phyloP scores from a whole-genome alignment of 2,329 filamentous ascomycete genomes.

The Thermoascus crustaceus region DNA sequence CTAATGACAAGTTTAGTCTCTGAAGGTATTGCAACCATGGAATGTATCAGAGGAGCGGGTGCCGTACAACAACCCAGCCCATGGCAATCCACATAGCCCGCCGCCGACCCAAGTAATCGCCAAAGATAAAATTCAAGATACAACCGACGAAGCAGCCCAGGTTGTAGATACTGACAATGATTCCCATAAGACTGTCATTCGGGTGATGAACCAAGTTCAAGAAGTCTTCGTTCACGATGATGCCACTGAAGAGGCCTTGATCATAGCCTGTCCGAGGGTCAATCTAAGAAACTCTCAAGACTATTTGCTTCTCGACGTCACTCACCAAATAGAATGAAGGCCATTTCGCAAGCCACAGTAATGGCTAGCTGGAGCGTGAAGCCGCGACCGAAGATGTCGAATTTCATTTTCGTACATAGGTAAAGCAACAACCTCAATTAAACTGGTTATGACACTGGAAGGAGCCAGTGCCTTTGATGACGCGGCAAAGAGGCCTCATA shows the following conservation, averaged over 20 bases:
- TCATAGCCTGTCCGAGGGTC: constrained; percentile 34
- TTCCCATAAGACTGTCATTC: constrained; percentile 29
- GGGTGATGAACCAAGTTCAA: constrained; percentile 33
- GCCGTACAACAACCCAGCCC: constrained; percentile 21
- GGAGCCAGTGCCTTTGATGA: too few species aligned
- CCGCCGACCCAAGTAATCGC: constrained; percentile 24
- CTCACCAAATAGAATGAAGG: constrained; percentile 7
- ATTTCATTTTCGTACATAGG: constrained; percentile 4
- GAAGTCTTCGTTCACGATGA: constrained; percentile 41
- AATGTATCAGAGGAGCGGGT: constrained; percentile 1
- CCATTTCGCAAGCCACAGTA: constrained; percentile 8
- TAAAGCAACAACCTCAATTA: too few species aligned
- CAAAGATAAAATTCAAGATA: constrained; percentile 23
- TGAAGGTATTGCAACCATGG: not conserved
- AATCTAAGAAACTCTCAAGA: not conserved
- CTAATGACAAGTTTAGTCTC: too few species aligned
- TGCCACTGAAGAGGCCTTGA: constrained; percentile 43
- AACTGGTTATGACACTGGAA: too few species aligned
- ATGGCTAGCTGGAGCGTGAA: constrained; percentile 7
- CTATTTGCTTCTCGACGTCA: too few species aligned
- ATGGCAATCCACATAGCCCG: constrained; percentile 29
- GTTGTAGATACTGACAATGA: constrained; percentile 39
- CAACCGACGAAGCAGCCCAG: constrained; percentile 35
- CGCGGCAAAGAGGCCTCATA: too few species aligned
- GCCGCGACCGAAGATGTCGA: constrained; percentile 6